Evolutionary conservation across 805 yeast species (phyloP), one percentile per base, ranked within the genome.

Genomic region (Nakazawaea sp.): DNA sequence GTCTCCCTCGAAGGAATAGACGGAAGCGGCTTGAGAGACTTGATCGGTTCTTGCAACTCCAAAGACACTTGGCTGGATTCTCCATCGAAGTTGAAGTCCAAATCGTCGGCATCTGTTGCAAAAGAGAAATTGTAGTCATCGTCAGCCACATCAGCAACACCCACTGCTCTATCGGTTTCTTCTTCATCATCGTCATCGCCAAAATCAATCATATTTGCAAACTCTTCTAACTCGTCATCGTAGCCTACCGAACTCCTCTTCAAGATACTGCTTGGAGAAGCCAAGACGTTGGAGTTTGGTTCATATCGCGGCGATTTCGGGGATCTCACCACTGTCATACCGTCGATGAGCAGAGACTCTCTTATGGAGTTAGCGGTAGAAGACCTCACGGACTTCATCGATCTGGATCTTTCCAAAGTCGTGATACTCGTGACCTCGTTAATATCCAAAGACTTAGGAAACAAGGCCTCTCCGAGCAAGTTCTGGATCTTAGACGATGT

Each of bases 401-500:
- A 71, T 34, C 76, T 51, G 6, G 82, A 72, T 42, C 89, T 66
- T 53, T 84, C 94, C 30, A 84, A 51, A 6, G 81, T 70, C 2
- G 81, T 80, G 40, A 84, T 84, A 32, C 84, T 78, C 45, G 80
- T 84, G 9, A 84, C 83, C 50, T 84, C 94, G 36, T 70, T 74
- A 0, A 72, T 64, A 40, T 70, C 79, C 23, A 84, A 60, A 2
- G 76, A 71, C 51, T 78, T 82, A 0, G 94, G 94, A 53, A 84
- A 84, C 18, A 83, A 55, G 0, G 78, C 74, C 39, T 81, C 80
- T 18, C 80, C 78, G 8, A 39, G 20, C 10, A 39, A 24, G 4
- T 60, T 55, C 41, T 64, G 66, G 8, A 58, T 46, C 31, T 47
- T 56, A 11, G 50, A 38, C 10, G 45, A 26, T 23, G 45, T 13